Evolutionary conservation across 495 filamentous ascomycete species (phyloP).

Genomic region (Penicillium riverlandense): DNA sequence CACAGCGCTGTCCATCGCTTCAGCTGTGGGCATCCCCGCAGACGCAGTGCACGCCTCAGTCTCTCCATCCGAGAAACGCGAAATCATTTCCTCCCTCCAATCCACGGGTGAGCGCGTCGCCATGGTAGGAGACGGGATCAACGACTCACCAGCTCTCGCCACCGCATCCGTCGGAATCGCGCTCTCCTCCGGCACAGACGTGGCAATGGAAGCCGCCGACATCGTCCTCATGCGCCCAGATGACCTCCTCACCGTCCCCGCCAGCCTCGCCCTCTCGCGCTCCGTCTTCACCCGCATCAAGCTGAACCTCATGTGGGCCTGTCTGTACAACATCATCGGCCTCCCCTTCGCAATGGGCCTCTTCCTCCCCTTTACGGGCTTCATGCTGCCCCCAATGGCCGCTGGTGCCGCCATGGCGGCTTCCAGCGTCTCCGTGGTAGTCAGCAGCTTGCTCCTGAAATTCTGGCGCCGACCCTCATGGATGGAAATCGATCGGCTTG

Average conservation of each 20-base stretch:
- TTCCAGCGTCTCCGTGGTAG: constrained; percentile 84
- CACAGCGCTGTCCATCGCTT: constrained; percentile 75
- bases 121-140: constrained; percentile 99
- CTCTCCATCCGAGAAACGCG: constrained; percentile 80
- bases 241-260: constrained; percentile 85
- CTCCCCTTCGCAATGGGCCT: constrained; percentile 93
- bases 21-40: constrained; percentile 69
- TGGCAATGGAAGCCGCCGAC: constrained; percentile 96
- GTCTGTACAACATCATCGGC: constrained; percentile 85
- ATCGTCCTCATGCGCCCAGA: constrained; percentile 92
- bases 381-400: constrained; percentile 86
- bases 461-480: constrained; percentile 81
- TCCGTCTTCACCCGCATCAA: constrained; percentile 91
- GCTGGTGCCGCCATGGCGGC: constrained; percentile 92
- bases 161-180: constrained; percentile 91
- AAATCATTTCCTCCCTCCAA: constrained; percentile 73
- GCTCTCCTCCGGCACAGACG: constrained; percentile 86
- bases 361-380: constrained; percentile 83
- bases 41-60: constrained; percentile 74
- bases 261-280: constrained; percentile 71
- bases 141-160: constrained; percentile 93
- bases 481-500: constrained; percentile 72
- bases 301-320: constrained; percentile 86
- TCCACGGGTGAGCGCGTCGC: constrained; percentile 66
- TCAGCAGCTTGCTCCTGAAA: constrained; percentile 74